Percentiles rank a stretch among this genome's conserved stretches.
phyloP scores from a whole-genome alignment of 1,284 basidiomycete genomes.

The Xerocomus alliaceus region DNA sequence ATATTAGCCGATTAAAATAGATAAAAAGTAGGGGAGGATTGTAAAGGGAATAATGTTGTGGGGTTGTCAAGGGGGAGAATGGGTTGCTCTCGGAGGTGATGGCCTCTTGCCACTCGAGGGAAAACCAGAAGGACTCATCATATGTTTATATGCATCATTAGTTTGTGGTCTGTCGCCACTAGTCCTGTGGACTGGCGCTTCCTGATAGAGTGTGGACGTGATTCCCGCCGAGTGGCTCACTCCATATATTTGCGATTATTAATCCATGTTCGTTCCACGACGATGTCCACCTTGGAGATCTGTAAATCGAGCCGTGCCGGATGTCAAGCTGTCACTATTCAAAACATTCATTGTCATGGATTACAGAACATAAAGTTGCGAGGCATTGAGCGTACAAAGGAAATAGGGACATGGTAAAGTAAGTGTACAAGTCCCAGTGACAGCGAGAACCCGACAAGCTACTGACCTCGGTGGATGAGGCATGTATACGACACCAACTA shows the following conservation, averaged over 20 bases:
- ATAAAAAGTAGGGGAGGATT: neutral
- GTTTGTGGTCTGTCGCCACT: slow-evolving; percentile 19
- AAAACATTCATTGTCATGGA: neutral
- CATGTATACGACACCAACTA: slow-evolving; percentile 9
- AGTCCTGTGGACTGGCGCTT: neutral
- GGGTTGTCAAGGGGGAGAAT: neutral
- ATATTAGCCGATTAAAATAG: slow-evolving; percentile 21
- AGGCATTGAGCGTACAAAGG: neutral
- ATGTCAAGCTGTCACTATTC: neutral
- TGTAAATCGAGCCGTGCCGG: too few relatives aligned
- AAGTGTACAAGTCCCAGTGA: neutral
- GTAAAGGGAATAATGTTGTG: neutral
- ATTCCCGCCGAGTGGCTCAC: slow-evolving; percentile 30
- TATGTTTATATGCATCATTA: slow-evolving; percentile 29
- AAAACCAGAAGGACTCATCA: neutral
- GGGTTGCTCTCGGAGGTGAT: slow-evolving; percentile 4
- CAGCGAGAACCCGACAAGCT: neutral
- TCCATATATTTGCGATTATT: neutral
- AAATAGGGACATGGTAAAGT: neutral
- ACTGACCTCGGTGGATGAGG: neutral
- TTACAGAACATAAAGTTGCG: slow-evolving; percentile 1
- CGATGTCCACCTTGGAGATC: slow-evolving; percentile 6
- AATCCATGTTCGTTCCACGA: slow-evolving; percentile 21
- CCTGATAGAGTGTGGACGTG: slow-evolving; percentile 10
- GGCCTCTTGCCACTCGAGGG: slow-evolving; percentile 8